These are phyloP conservation scores for Solanum corneliomulleri DNA, from an alignment of 257 asterid genomes.

Conservation along the genomic window DNA sequence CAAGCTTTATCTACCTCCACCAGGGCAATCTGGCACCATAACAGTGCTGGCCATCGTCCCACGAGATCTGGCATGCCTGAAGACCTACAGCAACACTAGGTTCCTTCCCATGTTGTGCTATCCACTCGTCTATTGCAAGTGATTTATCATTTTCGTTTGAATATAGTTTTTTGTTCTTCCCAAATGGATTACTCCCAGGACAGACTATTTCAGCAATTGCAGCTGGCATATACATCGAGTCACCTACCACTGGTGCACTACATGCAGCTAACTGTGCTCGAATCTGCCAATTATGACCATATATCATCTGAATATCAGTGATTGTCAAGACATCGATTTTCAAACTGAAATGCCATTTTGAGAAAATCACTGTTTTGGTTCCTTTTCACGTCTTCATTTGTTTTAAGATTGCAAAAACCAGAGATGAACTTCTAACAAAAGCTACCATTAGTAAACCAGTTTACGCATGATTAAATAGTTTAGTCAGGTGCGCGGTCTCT, in stretches of 20 bases:
- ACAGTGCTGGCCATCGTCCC: constrained; percentile 66
- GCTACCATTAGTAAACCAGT: not conserved
- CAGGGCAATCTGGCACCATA: constrained; percentile 82
- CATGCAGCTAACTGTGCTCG: constrained; percentile 75
- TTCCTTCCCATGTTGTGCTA: constrained; percentile 71
- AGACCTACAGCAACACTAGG: constrained; percentile 72
- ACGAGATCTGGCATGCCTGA: constrained; percentile 75
- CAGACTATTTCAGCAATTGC: constrained; percentile 45
- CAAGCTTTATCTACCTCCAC: constrained; percentile 48
- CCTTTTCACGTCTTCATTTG: not conserved
- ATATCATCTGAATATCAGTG: not conserved
- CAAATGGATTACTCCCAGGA: constrained; percentile 61
- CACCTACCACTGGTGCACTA: constrained; percentile 86
- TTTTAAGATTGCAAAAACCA: not conserved
- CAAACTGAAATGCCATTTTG: not conserved
- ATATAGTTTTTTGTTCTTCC: constrained; percentile 30
- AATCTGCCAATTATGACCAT: constrained; percentile 32
- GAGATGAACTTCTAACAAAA: not conserved
- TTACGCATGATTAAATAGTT: not conserved
- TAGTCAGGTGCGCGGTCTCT: not conserved
- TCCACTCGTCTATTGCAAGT: constrained; percentile 61
- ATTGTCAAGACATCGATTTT: not conserved
- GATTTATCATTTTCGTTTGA: constrained; percentile 30
- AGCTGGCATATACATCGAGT: constrained; percentile 86
- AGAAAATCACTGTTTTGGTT: not conserved